Base-by-base conservation (phyloP, 2,329 filamentous ascomycete genomes). In the Diaporthe vexans region DNA sequence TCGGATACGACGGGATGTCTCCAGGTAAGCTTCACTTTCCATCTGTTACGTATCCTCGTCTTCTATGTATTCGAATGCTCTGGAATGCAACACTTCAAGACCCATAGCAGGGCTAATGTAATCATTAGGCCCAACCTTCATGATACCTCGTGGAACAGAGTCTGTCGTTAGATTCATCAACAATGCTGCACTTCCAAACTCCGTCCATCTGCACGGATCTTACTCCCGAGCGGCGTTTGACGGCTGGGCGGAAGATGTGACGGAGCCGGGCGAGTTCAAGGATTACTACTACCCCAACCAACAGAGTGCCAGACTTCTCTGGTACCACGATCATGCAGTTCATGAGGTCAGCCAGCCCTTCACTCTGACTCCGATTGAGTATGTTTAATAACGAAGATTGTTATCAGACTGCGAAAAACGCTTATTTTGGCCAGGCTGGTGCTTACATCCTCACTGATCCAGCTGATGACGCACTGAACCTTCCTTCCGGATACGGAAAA, bases 201-300 rank as follows among this genome's bases (percentile, higher is more conserved):
- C 86, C 2, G 85, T 89, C 19, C 89, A 91, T 80, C 82, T 91
- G 24, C 89, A 91, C 77, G 89, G 89, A 0, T 89, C 87, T 17
- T 88, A 84, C 52, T 86, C 86, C 46, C 82, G 85, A 10, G 82
- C 86, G 15, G 85, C 85, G 9, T 88, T 85, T 68, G 87, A 89
- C 76, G 87, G 87, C 0, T 88, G 86, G 85, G 86, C 87, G 6
- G 83, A 84, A 65, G 88, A 89, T 75, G 81, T 84, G n/a, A 87
- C 87, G 0, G 63, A 80, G 0, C 84, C 86, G 0, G 88, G 88
- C 0, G 81, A 91, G 77, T 90, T 87, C 81, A 91, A 91, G 79
- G 90, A 91, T 75, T 91, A 91, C 79, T 91, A 91, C 79, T 92
- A 90, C 76, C 89, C 89, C 13, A 91, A 91, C 78, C 81, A 79